phyloP scores from a whole-genome alignment of 2,329 filamentous ascomycete species.

The Rutstroemia sp. region DNA sequence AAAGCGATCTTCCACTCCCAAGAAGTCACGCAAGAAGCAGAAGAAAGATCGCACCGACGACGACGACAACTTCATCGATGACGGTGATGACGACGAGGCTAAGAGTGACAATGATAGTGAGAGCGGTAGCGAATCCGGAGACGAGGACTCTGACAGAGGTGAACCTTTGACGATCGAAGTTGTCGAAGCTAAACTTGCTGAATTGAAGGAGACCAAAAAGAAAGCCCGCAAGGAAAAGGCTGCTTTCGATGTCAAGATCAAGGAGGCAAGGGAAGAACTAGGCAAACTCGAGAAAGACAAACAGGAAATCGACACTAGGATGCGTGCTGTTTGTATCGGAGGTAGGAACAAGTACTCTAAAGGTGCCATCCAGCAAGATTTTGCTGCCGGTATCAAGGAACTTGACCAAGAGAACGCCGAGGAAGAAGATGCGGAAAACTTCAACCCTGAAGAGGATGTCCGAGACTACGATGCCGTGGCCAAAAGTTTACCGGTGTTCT shows the following conservation, averaged over 20 bases:
- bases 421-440: slow-evolving; percentile 46
- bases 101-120: slow-evolving; percentile 20
- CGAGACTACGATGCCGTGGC: slow-evolving; percentile 54
- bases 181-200: slow-evolving; percentile 36
- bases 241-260: slow-evolving; percentile 30
- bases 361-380: slow-evolving; percentile 48
- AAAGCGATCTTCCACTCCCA: slow-evolving; percentile 28
- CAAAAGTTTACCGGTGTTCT: slow-evolving; percentile 52
- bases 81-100: slow-evolving; percentile 21
- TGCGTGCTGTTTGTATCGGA: slow-evolving; percentile 39
- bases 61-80: slow-evolving; percentile 27
- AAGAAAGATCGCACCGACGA: slow-evolving; percentile 24
- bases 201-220: slow-evolving; percentile 38
- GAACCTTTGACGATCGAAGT: slow-evolving; percentile 34
- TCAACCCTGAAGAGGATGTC: slow-evolving; percentile 45
- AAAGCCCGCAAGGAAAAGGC: slow-evolving; percentile 29
- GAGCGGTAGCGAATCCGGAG: background rate
- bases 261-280: slow-evolving; percentile 33
- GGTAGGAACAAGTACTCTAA: slow-evolving; percentile 50
- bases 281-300: slow-evolving; percentile 24
- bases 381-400: slow-evolving; percentile 51
- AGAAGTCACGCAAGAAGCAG: slow-evolving; percentile 20
- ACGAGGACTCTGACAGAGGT: slow-evolving; percentile 12
- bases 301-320: slow-evolving; percentile 29
- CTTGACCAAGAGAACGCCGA: slow-evolving; percentile 46